A percentile compares a stretch with the other conserved stretches of the same genome.
Evolutionary conservation across 768 basidiomycete species (phyloP).

Genomic region (Fomitopsis pulvina): DNA sequence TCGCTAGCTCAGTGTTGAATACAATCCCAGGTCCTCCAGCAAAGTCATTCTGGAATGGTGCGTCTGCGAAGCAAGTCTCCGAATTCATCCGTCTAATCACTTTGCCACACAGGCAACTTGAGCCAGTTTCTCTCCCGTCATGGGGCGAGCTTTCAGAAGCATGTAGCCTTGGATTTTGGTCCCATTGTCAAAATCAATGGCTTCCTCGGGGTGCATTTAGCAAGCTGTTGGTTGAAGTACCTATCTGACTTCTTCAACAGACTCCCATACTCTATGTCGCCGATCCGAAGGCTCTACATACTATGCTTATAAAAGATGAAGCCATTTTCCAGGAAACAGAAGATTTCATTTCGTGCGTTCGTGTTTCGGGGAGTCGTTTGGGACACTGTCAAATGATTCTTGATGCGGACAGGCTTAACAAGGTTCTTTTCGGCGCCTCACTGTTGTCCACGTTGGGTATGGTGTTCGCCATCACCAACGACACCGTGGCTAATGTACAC

Average conservation of each 20-base stretch:
- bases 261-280: conserved; percentile 32
- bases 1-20: too few relatives aligned
- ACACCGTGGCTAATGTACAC: not conserved
- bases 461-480: not conserved
- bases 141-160: conserved; percentile 13
- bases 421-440: conserved; percentile 16
- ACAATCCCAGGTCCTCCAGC: too few relatives aligned
- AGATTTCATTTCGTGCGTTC: conserved; percentile 12
- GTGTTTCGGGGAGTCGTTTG: not conserved
- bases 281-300: conserved; percentile 40
- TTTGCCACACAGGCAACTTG: conserved; percentile 15
- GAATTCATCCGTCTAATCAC: too few relatives aligned
- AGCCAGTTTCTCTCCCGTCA: conserved; percentile 10
- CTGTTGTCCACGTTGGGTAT: conserved; percentile 11
- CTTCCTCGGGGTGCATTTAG: conserved; percentile 14
- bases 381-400: not conserved
- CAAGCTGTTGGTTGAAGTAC: not conserved
- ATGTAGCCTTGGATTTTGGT: conserved; percentile 13
- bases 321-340: conserved; percentile 10
- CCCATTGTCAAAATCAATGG: conserved; percentile 12
- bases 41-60: too few relatives aligned
- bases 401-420: conserved; percentile 12
- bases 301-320: conserved; percentile 38
- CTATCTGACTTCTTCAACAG: not conserved
- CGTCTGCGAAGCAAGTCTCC: too few relatives aligned